phyloP scores from a whole-genome alignment of 2,329 filamentous ascomycete genomes.

The Onygenales sp. region DNA sequence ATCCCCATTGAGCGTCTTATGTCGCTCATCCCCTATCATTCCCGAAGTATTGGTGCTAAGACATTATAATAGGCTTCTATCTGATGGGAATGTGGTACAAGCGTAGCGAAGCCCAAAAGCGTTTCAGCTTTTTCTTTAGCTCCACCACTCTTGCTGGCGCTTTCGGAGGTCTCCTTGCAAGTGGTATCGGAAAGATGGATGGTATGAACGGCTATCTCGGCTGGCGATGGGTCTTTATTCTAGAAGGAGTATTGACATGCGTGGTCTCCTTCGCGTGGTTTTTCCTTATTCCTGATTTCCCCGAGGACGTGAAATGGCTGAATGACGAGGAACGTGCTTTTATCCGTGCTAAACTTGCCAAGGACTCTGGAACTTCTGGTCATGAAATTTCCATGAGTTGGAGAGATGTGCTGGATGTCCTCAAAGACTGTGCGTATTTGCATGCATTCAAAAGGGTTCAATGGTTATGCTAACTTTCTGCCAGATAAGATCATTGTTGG shows the following conservation, averaged over 20 bases:
- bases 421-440: slow-evolving; percentile 51
- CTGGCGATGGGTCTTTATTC: slow-evolving; percentile 48
- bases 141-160: slow-evolving; percentile 54
- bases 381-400: slow-evolving; percentile 52
- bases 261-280: slow-evolving; percentile 49
- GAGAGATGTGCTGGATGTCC: slow-evolving; percentile 51
- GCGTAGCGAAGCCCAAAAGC: slow-evolving; percentile 75
- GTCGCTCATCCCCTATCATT: not conserved
- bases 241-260: slow-evolving; percentile 55
- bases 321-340: slow-evolving; percentile 58
- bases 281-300: slow-evolving; percentile 65
- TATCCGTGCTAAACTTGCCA: slow-evolving; percentile 55
- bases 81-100: slow-evolving; percentile 77
- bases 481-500: slow-evolving; percentile 58
- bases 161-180: slow-evolving; percentile 53
- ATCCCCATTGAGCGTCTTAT: slow-evolving; percentile 11
- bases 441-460: not conserved
- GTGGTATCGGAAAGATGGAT: slow-evolving; percentile 50
- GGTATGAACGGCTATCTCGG: slow-evolving; percentile 48
- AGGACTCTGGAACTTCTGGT: slow-evolving; percentile 59
- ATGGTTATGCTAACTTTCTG: not conserved
- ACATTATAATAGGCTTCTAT: slow-evolving; percentile 37
- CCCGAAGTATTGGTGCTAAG: not conserved
- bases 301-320: slow-evolving; percentile 65
- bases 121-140: slow-evolving; percentile 90